Conservation (phyloP, 495 filamentous ascomycete genomes). For the Niebla homalea region DNA sequence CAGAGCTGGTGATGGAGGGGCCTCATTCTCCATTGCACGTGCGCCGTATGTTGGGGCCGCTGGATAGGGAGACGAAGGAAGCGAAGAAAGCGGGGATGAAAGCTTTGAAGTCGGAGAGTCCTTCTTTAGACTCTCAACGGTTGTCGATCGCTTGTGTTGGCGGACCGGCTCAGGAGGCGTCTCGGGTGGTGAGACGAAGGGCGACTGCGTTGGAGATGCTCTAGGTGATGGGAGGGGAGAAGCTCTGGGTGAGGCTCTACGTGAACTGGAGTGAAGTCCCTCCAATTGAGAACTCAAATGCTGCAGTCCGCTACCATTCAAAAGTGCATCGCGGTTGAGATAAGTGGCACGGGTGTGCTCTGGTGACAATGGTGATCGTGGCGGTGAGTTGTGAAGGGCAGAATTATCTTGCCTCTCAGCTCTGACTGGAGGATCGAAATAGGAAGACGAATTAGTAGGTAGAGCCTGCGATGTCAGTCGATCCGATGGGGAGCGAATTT, state of each 20-base stretch:
- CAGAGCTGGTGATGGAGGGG: not conserved
- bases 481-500: not conserved
- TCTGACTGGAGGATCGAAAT: not conserved
- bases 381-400: not conserved
- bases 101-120: conserved; percentile 9
- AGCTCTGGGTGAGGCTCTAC: conserved; percentile 3
- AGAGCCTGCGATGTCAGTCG: not conserved
- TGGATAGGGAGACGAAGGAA: conserved; percentile 2
- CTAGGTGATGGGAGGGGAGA: conserved; percentile 10
- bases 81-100: conserved; percentile 9
- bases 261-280: conserved; percentile 1
- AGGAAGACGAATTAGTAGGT: not conserved
- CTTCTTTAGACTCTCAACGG: conserved; percentile 7
- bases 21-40: not conserved
- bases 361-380: not conserved
- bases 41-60: not conserved
- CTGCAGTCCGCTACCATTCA: not conserved
- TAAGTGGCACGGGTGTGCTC: not conserved
- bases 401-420: not conserved
- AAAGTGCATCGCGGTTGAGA: not conserved
- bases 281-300: conserved; percentile 5
- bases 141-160: not conserved
- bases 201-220: conserved; percentile 9
- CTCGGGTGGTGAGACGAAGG: conserved; percentile 13
- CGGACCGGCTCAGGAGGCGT: conserved; percentile 9